Base-by-base conservation (phyloP, 176 grass and related monocot species). In the Saccharum officinarum region DNA sequence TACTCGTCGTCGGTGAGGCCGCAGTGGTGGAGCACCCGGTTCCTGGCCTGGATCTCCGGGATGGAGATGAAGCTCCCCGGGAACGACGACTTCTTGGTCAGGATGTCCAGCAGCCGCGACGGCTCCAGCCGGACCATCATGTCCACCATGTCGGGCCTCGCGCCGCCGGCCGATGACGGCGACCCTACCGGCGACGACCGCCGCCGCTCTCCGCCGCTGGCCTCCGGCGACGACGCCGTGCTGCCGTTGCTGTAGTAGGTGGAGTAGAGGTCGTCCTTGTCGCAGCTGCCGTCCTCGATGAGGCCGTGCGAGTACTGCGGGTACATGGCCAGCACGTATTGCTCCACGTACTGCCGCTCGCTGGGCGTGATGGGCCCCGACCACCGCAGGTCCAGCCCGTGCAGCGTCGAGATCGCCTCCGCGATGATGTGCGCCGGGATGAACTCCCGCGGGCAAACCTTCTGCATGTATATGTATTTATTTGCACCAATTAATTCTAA, bases 281-380 rank as follows among this genome's bases (percentile, higher is more conserved):
- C 86, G 39, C 77, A 69, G 71, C 71, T 42, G 55, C 25, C 86
- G 36, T 92, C 87, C 79, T 92, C 78, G 52, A 92, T 85, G 67
- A 94, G 92, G 7, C 92, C 92, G 54, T 94, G 87, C 1, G 89
- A 94, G 87, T 94, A 94, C 79, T 94, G 92, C 7, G 92, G 92
- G 78, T 94, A 94, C 69, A 85, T 94, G n/a, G 89, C 87, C 61
- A 85, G 64, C 57, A 94, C 89, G 57, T 94, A 92, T 69, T 94
- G 84, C 81, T 89, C 89, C 37, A 94, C 92, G 38, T 94, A 94
- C 17, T 75, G 80, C 39, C 88, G 87, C 87, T 94, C 92, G 30
- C 23, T 87, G 22, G 84, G 87, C 16, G 92, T 94, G 63, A 94
- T 94, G 4, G 92, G 92, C 17, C 92, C 92, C 31, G 92, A 94